phyloP scores from a whole-genome alignment of 768 basidiomycete species.

The Cubamyces sp. region DNA sequence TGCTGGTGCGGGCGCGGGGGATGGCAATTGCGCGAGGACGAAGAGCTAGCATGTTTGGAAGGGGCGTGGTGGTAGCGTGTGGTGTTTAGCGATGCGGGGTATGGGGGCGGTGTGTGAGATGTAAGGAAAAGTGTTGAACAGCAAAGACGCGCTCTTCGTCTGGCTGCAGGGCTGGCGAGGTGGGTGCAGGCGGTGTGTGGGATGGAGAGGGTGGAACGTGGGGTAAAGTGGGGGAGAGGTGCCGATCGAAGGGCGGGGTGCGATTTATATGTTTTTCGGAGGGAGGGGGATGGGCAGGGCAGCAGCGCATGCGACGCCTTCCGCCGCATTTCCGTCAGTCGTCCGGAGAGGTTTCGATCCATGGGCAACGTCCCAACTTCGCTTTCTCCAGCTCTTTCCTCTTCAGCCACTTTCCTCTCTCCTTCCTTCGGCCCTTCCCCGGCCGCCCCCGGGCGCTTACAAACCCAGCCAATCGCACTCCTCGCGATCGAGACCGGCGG shows the following conservation, averaged over 20 bases:
- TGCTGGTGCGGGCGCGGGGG: slow-evolving; percentile 27
- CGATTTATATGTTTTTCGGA: slow-evolving; percentile 8
- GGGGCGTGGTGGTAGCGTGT: not conserved
- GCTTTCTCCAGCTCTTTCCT: not conserved
- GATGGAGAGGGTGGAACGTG: slow-evolving; percentile 10
- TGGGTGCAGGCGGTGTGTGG: not conserved
- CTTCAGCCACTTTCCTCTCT: not conserved
- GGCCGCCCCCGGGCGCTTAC: slow-evolving; percentile 8
- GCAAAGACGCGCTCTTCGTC: slow-evolving; percentile 6
- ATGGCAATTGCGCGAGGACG: slow-evolving; percentile 23
- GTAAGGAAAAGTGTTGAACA: not conserved
- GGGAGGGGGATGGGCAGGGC: too few relatives aligned
- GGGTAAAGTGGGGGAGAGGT: slow-evolving; percentile 21
- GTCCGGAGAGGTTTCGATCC: not conserved
- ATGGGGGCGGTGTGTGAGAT: slow-evolving; percentile 4
- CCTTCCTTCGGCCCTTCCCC: slow-evolving; percentile 1
- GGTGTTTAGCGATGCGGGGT: slow-evolving; percentile 13
- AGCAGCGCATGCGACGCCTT: slow-evolving; percentile 11
- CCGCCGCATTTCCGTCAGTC: slow-evolving; percentile 23
- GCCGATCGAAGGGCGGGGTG: slow-evolving; percentile 5
- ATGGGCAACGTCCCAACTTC: not conserved
- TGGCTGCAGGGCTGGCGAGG: not conserved
- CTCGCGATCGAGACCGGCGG: slow-evolving; percentile 1
- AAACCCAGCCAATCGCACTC: slow-evolving; percentile 13
- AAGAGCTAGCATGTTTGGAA: slow-evolving; percentile 25